phyloP scores from a whole-genome alignment of 1,284 basidiomycete genomes.

The Irpex sp. region DNA sequence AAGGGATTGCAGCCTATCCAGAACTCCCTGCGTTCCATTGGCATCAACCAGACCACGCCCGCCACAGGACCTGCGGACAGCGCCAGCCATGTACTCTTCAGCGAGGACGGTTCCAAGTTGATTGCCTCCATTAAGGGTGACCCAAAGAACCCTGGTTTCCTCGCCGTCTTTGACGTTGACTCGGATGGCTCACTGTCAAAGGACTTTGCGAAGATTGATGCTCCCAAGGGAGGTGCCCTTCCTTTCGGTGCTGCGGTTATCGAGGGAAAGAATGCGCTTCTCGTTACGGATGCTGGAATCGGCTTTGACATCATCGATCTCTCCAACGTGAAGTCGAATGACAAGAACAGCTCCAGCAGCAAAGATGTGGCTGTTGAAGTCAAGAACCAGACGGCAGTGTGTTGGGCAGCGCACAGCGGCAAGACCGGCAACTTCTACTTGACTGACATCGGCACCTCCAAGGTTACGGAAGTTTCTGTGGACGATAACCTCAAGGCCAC shows the following conservation, averaged over 20 bases:
- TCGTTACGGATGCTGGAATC: conserved; percentile 27
- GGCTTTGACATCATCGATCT: conserved; percentile 29
- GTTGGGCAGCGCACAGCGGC: conserved; percentile 41
- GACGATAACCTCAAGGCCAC: conserved; percentile 36
- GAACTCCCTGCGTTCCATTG: conserved; percentile 36
- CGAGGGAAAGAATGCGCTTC: conserved; percentile 26
- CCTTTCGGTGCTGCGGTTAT: conserved; percentile 30
- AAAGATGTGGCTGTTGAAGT: conserved; percentile 25
- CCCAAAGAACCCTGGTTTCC: conserved; percentile 33
- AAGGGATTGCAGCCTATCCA: conserved; percentile 33
- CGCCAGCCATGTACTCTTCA: conserved; percentile 40
- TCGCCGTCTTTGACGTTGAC: conserved; percentile 41
- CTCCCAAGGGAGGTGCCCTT: conserved; percentile 20
- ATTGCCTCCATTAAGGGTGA: conserved; percentile 43
- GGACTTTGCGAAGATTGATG: conserved; percentile 19
- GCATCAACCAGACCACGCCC: conserved; percentile 42
- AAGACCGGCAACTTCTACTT: conserved; percentile 46
- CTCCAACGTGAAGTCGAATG: conserved; percentile 1
- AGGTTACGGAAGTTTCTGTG: conserved; percentile 41
- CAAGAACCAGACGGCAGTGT: conserved; percentile 37
- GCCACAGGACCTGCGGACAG: conserved; percentile 32
- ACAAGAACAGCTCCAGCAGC: conserved; percentile 2
- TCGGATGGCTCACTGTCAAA: conserved; percentile 25
- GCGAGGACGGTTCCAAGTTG: conserved; percentile 35
- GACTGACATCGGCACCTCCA: conserved; percentile 37